Base-by-base conservation (phyloP, 2,329 filamentous ascomycete species). In the Aspergillus sp. region DNA sequence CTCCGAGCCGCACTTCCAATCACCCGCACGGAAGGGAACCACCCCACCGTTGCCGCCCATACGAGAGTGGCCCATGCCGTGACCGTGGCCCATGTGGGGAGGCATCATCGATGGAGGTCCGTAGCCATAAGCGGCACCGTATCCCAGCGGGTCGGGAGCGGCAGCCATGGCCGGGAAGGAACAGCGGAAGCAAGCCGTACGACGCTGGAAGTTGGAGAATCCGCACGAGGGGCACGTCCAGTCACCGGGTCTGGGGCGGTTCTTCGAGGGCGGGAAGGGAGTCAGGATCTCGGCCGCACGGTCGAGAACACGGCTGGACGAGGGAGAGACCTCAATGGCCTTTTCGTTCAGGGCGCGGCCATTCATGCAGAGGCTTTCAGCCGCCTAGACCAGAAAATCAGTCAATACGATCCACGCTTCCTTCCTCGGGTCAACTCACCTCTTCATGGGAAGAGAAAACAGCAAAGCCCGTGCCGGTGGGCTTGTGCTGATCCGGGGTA, bases 391-490 rank as follows among this genome's bases (percentile, higher is more conserved):
- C n/a, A 21, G 19, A 17, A 42, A 11, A 31, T 36, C 16, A 6
- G 45, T 59, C 51, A 60, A 45, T n/a, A 48, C 50, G 45, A 51
- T 20, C 53, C n/a, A 47, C n/a, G 47, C 41, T 13, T 50, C 23
- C 43, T 52, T 52, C 43, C 29, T 11, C 40, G 16, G 25, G 47
- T 45, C 42, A 21, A 42, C 86, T 77, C 78, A 96, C 92, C 87
- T 99, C 94, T 81, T 99, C 94, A 70, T 99, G 94, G 44, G 93
- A 97, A 58, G 94, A 97, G 71, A 99, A 99, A 52, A 99, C 93
- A 46, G 94, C 94, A 74, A 99, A 99, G 49, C 94, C 94, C 50
- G 93, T 96, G 41, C 94, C 94, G 9, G 94, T 99, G n/a, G 94
- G 94, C 81, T 99, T 99, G 77, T 97, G 94, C 77, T 97, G 94